A percentile compares a stretch with the other conserved stretches of the same genome.
These are phyloP conservation scores for Pouteria glomerata DNA, from an alignment of 148 eudicot genomes.

Conservation along the genomic window DNA sequence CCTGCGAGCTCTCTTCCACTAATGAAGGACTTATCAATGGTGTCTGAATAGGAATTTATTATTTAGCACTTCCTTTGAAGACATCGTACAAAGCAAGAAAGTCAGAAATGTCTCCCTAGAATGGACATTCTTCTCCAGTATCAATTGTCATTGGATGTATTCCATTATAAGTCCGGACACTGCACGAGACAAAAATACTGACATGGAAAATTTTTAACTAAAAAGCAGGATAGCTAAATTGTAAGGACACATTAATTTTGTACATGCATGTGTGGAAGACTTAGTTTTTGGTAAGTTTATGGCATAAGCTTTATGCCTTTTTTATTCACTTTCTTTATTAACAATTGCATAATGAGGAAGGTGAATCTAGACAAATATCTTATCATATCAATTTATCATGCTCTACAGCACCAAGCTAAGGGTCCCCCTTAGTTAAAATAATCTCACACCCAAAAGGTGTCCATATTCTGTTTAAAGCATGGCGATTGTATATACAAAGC, in stretches of 20 bases:
- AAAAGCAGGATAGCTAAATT: background rate
- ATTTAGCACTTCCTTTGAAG: no score
- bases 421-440: background rate
- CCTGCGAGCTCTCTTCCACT: no score
- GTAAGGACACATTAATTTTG: background rate
- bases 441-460: background rate
- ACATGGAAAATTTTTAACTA: background rate
- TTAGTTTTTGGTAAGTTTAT: background rate
- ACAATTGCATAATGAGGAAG: background rate
- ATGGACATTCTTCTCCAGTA: no score
- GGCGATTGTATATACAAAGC: background rate
- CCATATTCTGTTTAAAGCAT: background rate
- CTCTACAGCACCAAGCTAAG: background rate
- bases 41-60: no score
- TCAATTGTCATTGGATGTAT: background rate
- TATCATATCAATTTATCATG: background rate
- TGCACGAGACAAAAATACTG: background rate
- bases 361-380: background rate
- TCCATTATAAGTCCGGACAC: background rate
- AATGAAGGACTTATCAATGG: no score
- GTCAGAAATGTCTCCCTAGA: background rate
- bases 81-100: no score
- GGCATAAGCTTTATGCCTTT: background rate
- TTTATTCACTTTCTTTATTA: background rate
- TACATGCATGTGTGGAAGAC: background rate